Percentiles rank a stretch among this genome's conserved stretches.
phyloP scores from a whole-genome alignment of 192 early-diverging fungal genomes.

The Pilaira anomala region DNA sequence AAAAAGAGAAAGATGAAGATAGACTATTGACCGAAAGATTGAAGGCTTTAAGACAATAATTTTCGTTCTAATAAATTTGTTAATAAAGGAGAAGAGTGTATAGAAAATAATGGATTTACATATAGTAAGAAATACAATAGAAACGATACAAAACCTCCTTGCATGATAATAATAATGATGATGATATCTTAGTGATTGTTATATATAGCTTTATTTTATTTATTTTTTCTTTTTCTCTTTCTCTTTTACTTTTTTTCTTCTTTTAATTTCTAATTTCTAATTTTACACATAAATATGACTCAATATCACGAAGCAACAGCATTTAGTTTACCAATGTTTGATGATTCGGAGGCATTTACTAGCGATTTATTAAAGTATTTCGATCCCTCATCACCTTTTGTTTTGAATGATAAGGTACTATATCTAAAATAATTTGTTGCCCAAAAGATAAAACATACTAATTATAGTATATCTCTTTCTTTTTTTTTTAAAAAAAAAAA shows the following conservation, averaged over 20 bases:
- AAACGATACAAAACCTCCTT: too few relatives aligned
- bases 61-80: too few relatives aligned
- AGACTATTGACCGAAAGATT: constrained; percentile 45
- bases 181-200: too few relatives aligned
- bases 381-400: not conserved
- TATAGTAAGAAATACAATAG: too few relatives aligned
- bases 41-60: constrained; percentile 45
- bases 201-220: constrained; percentile 6
- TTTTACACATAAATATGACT: not conserved
- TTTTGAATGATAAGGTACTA: constrained; percentile 1
- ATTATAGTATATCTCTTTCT: not conserved
- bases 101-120: too few relatives aligned
- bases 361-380: constrained; percentile 16
- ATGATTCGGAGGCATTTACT: not conserved
- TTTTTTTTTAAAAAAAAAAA: too few relatives aligned
- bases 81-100: not conserved
- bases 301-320: too few relatives aligned
- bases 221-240: not conserved
- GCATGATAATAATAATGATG: too few relatives aligned
- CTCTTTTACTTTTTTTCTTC: not conserved
- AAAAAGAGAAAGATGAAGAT: constrained; percentile 45
- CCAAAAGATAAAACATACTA: too few relatives aligned
- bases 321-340: not conserved
- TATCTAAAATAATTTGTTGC: too few relatives aligned
- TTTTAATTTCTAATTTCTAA: constrained; percentile 3